Evolutionary conservation across 202 grass and related monocot species (phyloP), one percentile per base, ranked within the genome.

Genomic region (Saccharum hybrid): DNA sequence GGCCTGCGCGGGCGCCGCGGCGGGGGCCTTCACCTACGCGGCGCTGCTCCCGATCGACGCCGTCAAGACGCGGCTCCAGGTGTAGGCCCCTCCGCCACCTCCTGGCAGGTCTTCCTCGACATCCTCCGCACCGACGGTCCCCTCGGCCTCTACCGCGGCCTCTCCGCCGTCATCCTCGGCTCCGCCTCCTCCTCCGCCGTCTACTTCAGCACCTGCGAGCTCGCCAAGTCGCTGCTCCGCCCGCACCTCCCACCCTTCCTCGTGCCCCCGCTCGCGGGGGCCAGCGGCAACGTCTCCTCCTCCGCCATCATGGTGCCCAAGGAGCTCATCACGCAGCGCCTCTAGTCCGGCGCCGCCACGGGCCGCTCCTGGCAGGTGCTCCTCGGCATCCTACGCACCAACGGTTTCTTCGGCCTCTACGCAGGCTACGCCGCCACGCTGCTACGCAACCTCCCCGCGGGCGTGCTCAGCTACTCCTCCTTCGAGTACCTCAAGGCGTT

Each of bases 401-500:
- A 94, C 33, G 93, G 93, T 16, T 76, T 98, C 75, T 21, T 91
- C 30, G 93, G 96, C 3, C 96, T 98, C 49, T 96, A 96, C 38
- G 85, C 89, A 2, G 96, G 96, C 0, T 98, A 98, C 78, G 56
- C 90, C 23, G 92, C 93, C n/a, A 98, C 96, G 3, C 87, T 95
- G 59, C 84, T 98, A 42, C 81, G 93, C 26, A 98, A 95, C 75
- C 85, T 98, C 12, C 92, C 93, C 1, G 71, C 91, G 0, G 91
- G 96, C 0, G 94, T 98, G 43, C 86, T 98, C 22, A 95, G 91
- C 83, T 95, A 92, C 89, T 98, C 93, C 30, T 98, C 96, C 1
- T 98, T 96, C 69, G 93, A 98, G 85, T 98, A 98, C 93, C 81
- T 96, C 49, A 98, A 98, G 87, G 84, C 91, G 5, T 98, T 98